Percentiles rank a stretch among this genome's conserved stretches.
Evolutionary conservation across 768 basidiomycete species (phyloP).

Genomic region (Phaeotremella skinneri): DNA sequence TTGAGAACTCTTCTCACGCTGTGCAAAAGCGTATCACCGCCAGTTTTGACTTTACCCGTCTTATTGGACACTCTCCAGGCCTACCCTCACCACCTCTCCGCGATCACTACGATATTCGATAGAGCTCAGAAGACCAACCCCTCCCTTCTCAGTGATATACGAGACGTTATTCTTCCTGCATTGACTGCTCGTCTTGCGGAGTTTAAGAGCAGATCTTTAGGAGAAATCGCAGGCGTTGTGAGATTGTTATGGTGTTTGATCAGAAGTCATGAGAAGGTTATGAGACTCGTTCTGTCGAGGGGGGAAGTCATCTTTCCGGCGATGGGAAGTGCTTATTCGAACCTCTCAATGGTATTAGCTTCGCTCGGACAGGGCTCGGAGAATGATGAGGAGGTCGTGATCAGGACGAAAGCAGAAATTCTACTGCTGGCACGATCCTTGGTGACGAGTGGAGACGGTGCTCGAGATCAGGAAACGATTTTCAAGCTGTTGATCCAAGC

Average conservation of each 20-base stretch:
- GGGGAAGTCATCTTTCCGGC: constrained; percentile 31
- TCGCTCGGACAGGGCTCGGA: background rate
- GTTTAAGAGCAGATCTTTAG: background rate
- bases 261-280: constrained; percentile 36
- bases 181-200: constrained; percentile 17
- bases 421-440: constrained; percentile 23
- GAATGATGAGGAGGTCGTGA: background rate
- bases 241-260: constrained; percentile 21
- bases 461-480: constrained; percentile 9
- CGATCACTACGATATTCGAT: constrained; percentile 19
- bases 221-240: constrained; percentile 11
- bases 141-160: constrained; percentile 12
- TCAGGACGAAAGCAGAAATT: constrained; percentile 22
- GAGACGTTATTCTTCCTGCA: constrained; percentile 16
- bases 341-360: background rate
- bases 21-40: constrained; percentile 9
- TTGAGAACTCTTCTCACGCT: constrained; percentile 14
- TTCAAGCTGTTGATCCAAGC: constrained; percentile 14
- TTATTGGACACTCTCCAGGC: constrained; percentile 26
- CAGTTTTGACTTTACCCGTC: constrained; percentile 6
- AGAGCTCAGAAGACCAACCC: constrained; percentile 44
- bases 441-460: constrained; percentile 1
- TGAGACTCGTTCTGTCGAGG: constrained; percentile 25
- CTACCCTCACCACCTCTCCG: constrained; percentile 23
- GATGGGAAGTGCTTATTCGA: constrained; percentile 18